Evolutionary conservation across 352 stramenopile genomes (phyloP).

Genomic region (Nothophytophthora sp.): DNA sequence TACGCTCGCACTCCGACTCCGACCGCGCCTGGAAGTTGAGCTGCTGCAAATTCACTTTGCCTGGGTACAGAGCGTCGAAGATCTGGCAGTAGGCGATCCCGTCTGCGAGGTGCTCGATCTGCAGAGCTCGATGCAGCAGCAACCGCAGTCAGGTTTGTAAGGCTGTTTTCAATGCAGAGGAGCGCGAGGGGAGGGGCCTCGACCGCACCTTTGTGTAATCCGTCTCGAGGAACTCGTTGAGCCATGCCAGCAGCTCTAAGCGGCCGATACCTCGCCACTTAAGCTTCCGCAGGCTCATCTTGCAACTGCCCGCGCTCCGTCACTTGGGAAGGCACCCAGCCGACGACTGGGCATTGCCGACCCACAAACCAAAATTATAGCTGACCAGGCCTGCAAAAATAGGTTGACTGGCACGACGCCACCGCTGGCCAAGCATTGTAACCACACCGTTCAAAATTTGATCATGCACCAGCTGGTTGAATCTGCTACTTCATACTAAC

Average conservation of each 20-base stretch:
- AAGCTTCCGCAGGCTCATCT: constrained; percentile 77
- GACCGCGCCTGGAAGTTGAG: constrained; percentile 63
- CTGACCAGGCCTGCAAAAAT: no score
- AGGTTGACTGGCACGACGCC: no score
- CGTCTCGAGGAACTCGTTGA: constrained; percentile 82
- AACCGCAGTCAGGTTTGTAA: neutral
- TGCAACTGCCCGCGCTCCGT: constrained; percentile 5
- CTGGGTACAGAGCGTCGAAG: constrained; percentile 68
- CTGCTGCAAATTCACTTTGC: constrained; percentile 60
- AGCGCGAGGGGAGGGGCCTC: neutral
- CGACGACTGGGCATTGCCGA: no score
- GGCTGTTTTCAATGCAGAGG: no score
- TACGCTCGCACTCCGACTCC: constrained; percentile 59
- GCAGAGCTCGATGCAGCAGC: neutral
- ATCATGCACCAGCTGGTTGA: no score
- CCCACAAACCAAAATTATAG: no score
- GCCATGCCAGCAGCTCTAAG: constrained; percentile 75
- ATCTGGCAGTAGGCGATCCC: constrained; percentile 82
- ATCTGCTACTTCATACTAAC: no score
- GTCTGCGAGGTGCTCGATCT: constrained; percentile 80
- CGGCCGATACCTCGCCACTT: constrained; percentile 76
- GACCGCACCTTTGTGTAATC: constrained; percentile 75
- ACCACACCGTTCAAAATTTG: no score
- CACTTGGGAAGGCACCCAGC: no score
- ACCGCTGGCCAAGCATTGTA: no score